Percentiles rank a stretch among this genome's conserved stretches.
phyloP scores from a whole-genome alignment of 2,329 filamentous ascomycete species.

The Davidsoniella eucalypti region DNA sequence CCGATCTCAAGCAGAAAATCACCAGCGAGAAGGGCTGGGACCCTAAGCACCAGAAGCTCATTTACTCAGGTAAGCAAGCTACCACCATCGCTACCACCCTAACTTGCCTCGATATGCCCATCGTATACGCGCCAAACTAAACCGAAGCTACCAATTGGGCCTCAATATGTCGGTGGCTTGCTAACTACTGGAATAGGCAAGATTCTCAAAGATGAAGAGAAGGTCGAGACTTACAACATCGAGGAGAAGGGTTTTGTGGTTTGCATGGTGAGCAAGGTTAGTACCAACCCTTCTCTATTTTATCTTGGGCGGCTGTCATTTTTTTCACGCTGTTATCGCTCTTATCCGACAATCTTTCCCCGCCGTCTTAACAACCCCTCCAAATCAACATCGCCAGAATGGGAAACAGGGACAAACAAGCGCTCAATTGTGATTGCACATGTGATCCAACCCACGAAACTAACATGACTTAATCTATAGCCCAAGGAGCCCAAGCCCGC shows the following conservation, averaged over 20 bases:
- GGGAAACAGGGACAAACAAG: too few relatives aligned
- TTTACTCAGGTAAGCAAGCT: slow-evolving; percentile 68
- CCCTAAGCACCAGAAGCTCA: slow-evolving; percentile 77
- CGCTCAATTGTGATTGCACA: too few relatives aligned
- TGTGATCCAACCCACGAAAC: not conserved
- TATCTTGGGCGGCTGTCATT: not conserved
- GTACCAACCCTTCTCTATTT: slow-evolving; percentile 12
- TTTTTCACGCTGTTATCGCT: not conserved
- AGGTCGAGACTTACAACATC: slow-evolving; percentile 91
- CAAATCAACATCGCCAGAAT: too few relatives aligned
- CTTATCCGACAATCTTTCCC: too few relatives aligned
- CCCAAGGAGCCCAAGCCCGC: slow-evolving; percentile 54
- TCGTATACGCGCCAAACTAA: not conserved
- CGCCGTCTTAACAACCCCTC: too few relatives aligned
- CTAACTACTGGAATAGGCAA: slow-evolving; percentile 41
- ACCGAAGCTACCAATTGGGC: not conserved
- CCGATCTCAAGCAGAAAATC: slow-evolving; percentile 83
- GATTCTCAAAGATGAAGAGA: slow-evolving; percentile 95
- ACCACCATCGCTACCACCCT: not conserved
- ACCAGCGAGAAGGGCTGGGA: slow-evolving; percentile 89
- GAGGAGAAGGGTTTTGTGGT: slow-evolving; percentile 99
- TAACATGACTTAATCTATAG: slow-evolving; percentile 16
- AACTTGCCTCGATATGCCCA: slow-evolving; percentile 16
- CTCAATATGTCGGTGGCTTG: not conserved
- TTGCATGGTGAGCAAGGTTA: slow-evolving; percentile 93